Evolutionary conservation across 768 basidiomycete species (phyloP), one percentile per base, ranked within the genome.

Genomic region (Mycena albidolilacea): DNA sequence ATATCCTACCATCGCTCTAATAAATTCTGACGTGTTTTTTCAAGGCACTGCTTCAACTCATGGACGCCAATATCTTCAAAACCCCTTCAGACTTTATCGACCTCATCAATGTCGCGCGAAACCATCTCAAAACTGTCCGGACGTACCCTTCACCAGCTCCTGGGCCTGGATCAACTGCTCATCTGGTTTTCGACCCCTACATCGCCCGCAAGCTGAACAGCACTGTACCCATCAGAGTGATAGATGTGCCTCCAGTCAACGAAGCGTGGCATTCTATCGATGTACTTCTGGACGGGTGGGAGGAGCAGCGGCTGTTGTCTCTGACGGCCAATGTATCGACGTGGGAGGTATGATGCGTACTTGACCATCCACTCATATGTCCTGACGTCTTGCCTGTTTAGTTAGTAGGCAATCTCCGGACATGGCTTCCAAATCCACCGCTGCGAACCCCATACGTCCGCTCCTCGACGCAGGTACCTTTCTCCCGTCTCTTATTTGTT

Each of bases 161-260:
- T 4, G 72, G 71, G 0, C 77, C 82, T 6, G 79, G 81, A 23
- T 93, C 93, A 5, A 82, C 85, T 0, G 90, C 88, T 0, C 80
- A 78, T 19, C 81, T 85, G 3, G 89, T 88, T 1, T 93, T 95
- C 60, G 93, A 95, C 75, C 90, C 92, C 0, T 84, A 87, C 64
- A 88, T 94, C 59, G 87, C 90, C 2, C 90, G 93, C n/a, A 85
- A 87, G 37, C 84, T 95, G 2, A 90, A 89, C 58, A 91, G 90
- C 39, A 89, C 88, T 68, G 88, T 93, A 75, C 94, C 94, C 0
- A 87, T 93, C 21, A 89, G 92, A n/a, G 82, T 90, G 6, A 82
- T 94, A 10, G 81, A 84, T 35, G 77, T 91, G 0, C 89, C 90
- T 0, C 76, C 86, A 6, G 82, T 87, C 59, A 82, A 86, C 39